A percentile compares a stretch with the other conserved stretches of the same genome.
phyloP scores from a whole-genome alignment of 352 stramenopile species.

The Phytophthora foliorum region DNA sequence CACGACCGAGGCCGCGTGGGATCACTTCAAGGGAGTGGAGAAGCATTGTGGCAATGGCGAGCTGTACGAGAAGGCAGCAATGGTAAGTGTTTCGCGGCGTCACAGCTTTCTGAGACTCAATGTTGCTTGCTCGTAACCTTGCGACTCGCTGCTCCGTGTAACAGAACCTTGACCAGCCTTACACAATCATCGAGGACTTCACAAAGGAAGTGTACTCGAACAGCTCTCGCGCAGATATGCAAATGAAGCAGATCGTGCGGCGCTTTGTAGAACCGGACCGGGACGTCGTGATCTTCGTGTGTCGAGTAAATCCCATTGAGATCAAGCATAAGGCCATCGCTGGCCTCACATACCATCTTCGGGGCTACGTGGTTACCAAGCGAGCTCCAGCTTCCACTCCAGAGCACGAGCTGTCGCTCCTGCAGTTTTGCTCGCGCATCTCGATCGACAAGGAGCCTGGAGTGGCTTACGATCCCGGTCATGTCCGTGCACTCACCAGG shows the following conservation, averaged over 20 bases:
- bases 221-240: slow-evolving; percentile 33
- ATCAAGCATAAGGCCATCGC: slow-evolving; percentile 36
- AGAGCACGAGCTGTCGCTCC: slow-evolving; percentile 44
- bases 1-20: slow-evolving; percentile 37
- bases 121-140: slow-evolving; percentile 6
- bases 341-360: slow-evolving; percentile 33
- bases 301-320: slow-evolving; percentile 27
- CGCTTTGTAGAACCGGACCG: slow-evolving; percentile 35
- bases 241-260: slow-evolving; percentile 39
- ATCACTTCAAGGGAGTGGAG: slow-evolving; percentile 41
- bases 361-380: slow-evolving; percentile 51
- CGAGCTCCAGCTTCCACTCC: slow-evolving; percentile 37
- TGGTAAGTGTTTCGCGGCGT: slow-evolving; percentile 13
- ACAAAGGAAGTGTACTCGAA: slow-evolving; percentile 41
- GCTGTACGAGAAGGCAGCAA: slow-evolving; percentile 44
- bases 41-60: slow-evolving; percentile 37
- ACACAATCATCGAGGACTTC: slow-evolving; percentile 42
- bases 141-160: neutral
- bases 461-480: slow-evolving; percentile 32
- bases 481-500: slow-evolving; percentile 50
- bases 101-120: neutral
- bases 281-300: slow-evolving; percentile 38
- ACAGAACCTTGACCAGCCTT: slow-evolving; percentile 38
- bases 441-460: slow-evolving; percentile 53
- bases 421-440: slow-evolving; percentile 64